phyloP scores from a whole-genome alignment of 805 yeast species.

The Candida parachauliodes region DNA sequence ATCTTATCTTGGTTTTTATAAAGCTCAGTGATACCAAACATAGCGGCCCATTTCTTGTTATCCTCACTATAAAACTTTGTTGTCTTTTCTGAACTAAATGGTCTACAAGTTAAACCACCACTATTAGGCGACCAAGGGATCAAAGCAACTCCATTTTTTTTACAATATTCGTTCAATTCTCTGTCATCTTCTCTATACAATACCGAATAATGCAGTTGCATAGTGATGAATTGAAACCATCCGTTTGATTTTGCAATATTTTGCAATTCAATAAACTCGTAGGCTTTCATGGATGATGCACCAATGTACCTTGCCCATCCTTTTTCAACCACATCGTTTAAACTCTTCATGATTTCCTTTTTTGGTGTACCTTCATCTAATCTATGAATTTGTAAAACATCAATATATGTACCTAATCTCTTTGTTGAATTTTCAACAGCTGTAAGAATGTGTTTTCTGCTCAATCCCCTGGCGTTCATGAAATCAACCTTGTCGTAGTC shows the following conservation, averaged over 20 bases:
- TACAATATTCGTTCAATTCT: neutral
- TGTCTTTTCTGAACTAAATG: neutral
- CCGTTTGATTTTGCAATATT: neutral
- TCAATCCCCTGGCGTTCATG: conserved; percentile 34
- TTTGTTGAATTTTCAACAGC: conserved; percentile 39
- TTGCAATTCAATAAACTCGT: conserved; percentile 43
- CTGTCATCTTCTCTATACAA: neutral
- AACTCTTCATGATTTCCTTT: conserved; percentile 53
- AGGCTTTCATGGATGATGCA: conserved; percentile 58
- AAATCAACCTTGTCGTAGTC: conserved; percentile 8
- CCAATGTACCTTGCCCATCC: conserved; percentile 57
- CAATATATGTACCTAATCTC: conserved; percentile 51
- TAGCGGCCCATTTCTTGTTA: neutral
- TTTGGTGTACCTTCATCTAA: conserved; percentile 45
- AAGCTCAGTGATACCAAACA: neutral
- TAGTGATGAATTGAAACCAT: conserved; percentile 10
- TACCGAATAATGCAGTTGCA: conserved; percentile 45
- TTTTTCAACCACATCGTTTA: conserved; percentile 47
- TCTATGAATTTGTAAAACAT: conserved; percentile 56
- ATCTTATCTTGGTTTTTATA: neutral
- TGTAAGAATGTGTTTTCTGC: conserved; percentile 43
- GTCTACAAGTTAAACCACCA: neutral
- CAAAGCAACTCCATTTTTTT: neutral
- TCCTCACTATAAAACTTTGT: neutral
- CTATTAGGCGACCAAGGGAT: neutral